Evolutionary conservation across 225 moss, liverwort and hornwort species (phyloP).

Genomic region (Anthoceros angustus): DNA sequence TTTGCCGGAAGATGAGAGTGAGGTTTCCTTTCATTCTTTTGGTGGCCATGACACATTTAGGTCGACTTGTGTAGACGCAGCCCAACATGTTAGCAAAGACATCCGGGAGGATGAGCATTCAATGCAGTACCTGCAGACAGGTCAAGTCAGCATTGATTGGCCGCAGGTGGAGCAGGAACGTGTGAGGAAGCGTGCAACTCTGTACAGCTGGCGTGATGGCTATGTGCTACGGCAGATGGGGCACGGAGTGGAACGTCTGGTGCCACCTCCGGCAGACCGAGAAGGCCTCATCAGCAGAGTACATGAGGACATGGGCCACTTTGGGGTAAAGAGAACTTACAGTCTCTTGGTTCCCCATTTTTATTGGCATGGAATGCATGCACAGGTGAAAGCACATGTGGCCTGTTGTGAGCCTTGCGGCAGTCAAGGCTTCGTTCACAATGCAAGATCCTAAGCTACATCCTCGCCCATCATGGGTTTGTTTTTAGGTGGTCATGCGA

Average conservation of each 20-base stretch:
- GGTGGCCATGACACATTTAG: too few species aligned
- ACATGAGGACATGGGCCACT: background rate
- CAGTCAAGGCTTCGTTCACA: conserved; percentile 1
- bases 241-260: background rate
- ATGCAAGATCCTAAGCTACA: background rate
- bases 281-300: background rate
- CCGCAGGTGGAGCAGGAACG: background rate
- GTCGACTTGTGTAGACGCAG: too few species aligned
- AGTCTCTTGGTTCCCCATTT: background rate
- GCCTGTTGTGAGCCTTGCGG: background rate
- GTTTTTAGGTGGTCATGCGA: background rate
- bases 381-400: background rate
- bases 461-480: conserved; percentile 4
- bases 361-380: background rate
- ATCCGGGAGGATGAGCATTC: background rate
- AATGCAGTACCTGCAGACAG: background rate
- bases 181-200: background rate
- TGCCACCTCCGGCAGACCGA: background rate
- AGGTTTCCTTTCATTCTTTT: too few species aligned
- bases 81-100: too few species aligned
- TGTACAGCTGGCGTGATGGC: background rate
- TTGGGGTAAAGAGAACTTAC: too few species aligned
- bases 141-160: background rate
- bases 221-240: background rate
- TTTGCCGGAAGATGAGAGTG: too few species aligned